Percentiles rank a stretch among this genome's conserved stretches.
Evolutionary conservation across 2,329 filamentous ascomycete species (phyloP).

Genomic region (Fusarium lateritium): DNA sequence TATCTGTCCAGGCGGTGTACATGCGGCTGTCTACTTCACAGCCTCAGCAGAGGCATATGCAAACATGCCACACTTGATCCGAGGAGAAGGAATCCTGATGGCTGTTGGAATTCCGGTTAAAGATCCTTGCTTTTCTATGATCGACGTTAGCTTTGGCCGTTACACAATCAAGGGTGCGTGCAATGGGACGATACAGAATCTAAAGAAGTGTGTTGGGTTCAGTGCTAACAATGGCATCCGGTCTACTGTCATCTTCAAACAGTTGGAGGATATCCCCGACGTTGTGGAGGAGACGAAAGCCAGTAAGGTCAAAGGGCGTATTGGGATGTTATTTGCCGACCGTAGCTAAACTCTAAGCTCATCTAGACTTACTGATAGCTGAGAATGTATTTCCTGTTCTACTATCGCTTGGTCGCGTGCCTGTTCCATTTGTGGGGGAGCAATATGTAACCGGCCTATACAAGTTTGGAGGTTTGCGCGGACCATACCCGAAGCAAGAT

Average conservation of each 20-base stretch:
- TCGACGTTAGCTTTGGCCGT: neutral
- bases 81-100: conserved; percentile 3
- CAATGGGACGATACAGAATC: neutral
- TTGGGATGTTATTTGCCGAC: neutral
- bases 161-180: neutral
- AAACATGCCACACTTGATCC: conserved; percentile 4
- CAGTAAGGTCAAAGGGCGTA: neutral
- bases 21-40: conserved; percentile 6
- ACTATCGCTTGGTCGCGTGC: no score
- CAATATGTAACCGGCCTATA: no score
- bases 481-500: no score
- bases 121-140: neutral
- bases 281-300: neutral
- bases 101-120: neutral
- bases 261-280: neutral
- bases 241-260: neutral
- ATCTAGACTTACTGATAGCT: no score
- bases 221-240: conserved; percentile 3
- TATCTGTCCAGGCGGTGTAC: neutral
- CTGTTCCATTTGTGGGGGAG: no score
- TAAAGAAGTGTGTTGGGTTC: conserved; percentile 7
- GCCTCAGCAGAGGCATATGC: neutral
- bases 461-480: no score
- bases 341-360: no score
- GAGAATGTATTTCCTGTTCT: no score